Evolutionary conservation across 1,284 basidiomycete genomes (phyloP).

Genomic region (Fomitopsis betulina): DNA sequence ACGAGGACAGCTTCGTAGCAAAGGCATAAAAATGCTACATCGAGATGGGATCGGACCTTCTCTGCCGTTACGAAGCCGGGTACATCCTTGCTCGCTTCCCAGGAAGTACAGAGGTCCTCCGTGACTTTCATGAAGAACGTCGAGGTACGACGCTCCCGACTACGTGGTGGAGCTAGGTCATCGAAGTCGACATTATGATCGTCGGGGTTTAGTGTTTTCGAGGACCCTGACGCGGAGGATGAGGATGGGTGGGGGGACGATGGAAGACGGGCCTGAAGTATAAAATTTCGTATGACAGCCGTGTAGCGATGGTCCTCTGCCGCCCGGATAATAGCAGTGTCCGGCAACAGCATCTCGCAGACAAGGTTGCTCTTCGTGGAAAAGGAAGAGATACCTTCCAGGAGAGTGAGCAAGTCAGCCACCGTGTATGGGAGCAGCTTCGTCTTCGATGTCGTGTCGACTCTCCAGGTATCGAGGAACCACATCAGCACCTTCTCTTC

Average conservation of each 20-base stretch:
- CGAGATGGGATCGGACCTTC: slow-evolving; percentile 59
- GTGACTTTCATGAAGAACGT: slow-evolving; percentile 57
- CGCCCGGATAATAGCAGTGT: slow-evolving; percentile 58
- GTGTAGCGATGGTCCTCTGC: slow-evolving; percentile 56
- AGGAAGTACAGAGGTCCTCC: slow-evolving; percentile 45
- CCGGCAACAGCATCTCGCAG: slow-evolving; percentile 52
- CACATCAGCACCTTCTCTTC: slow-evolving; percentile 83
- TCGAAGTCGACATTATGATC: background rate
- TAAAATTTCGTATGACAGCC: slow-evolving; percentile 60
- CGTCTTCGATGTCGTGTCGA: slow-evolving; percentile 26
- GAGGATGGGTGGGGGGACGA: slow-evolving; percentile 21
- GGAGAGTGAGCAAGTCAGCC: slow-evolving; percentile 58
- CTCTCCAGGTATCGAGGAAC: slow-evolving; percentile 75
- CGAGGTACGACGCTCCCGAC: slow-evolving; percentile 63
- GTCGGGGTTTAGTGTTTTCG: background rate
- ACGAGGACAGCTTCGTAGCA: slow-evolving; percentile 65
- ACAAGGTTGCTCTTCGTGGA: slow-evolving; percentile 41
- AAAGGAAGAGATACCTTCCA: slow-evolving; percentile 60
- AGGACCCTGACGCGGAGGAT: background rate
- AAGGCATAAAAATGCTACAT: slow-evolving; percentile 61
- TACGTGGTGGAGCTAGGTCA: slow-evolving; percentile 39
- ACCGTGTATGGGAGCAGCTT: slow-evolving; percentile 48
- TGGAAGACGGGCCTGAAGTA: slow-evolving; percentile 64
- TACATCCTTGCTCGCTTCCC: slow-evolving; percentile 38
- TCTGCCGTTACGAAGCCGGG: slow-evolving; percentile 48